phyloP scores from a whole-genome alignment of 352 stramenopile genomes.

The Globisporangium lucens region DNA sequence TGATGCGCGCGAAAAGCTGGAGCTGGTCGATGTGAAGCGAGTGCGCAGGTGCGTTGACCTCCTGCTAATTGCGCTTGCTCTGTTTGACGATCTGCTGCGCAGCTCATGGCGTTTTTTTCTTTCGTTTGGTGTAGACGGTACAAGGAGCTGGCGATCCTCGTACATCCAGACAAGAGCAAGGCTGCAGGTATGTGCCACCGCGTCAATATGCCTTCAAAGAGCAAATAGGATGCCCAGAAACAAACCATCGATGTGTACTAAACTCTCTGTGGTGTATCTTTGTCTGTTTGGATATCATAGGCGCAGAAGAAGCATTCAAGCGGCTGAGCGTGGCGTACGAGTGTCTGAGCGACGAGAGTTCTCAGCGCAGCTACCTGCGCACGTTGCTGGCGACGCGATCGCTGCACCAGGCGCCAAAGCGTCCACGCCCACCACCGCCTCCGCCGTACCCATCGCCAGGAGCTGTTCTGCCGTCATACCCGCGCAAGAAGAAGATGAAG shows the following conservation, averaged over 20 bases:
- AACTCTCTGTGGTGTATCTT: not conserved
- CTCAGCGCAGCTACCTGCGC: slow-evolving; percentile 52
- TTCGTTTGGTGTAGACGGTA: slow-evolving; percentile 24
- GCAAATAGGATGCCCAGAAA: not conserved
- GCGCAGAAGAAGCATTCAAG: slow-evolving; percentile 75
- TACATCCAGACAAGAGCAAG: slow-evolving; percentile 65
- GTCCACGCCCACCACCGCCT: not conserved
- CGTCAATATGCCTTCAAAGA: not conserved
- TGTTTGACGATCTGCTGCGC: not conserved
- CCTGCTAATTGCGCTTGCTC: not conserved
- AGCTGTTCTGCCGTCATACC: slow-evolving; percentile 8
- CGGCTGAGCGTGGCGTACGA: slow-evolving; percentile 75
- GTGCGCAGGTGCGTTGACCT: slow-evolving; percentile 29
- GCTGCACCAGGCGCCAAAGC: not conserved
- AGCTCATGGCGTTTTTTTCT: not conserved
- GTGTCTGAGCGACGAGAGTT: slow-evolving; percentile 48
- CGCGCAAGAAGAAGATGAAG: slow-evolving; percentile 21
- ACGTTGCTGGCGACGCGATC: slow-evolving; percentile 19
- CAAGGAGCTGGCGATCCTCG: slow-evolving; percentile 48
- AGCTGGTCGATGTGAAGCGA: slow-evolving; percentile 23
- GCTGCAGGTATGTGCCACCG: slow-evolving; percentile 17
- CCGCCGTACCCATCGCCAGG: slow-evolving; percentile 5
- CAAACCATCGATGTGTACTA: not conserved
- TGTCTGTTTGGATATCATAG: slow-evolving; percentile 25
- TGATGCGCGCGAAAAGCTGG: not conserved